Base-by-base conservation (phyloP, 495 filamentous ascomycete genomes). In the Penicillium chermesinum region DNA sequence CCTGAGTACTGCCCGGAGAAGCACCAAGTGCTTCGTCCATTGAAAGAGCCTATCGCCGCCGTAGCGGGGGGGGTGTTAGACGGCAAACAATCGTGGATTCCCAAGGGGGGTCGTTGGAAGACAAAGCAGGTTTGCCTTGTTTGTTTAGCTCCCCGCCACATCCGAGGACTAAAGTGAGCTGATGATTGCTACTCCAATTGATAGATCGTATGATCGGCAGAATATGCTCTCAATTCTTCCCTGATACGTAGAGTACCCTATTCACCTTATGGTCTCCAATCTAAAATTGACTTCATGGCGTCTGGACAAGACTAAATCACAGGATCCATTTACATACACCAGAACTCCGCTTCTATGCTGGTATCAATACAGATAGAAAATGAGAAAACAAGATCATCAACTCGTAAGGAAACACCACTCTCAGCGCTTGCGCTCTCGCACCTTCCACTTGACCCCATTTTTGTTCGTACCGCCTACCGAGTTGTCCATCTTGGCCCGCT, bases 381-480 rank as follows among this genome's bases (percentile, higher is more conserved):
- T 37, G 27, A 35, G 20, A 16, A 44, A 18, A 33, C 35, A 51
- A 22, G 13, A 36, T 59, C 59, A 56, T 62, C 55, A 58, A 59
- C 56, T 61, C 60, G 44, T 58, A 48, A 59, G 38, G 40, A 52
- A 54, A 18, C 25, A 17, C 36, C 38, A 25, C 37, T 14, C 50
- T 76, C 70, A 94, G 59, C 80, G 78, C 76, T 94, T 95, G 55
- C 90, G 75, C 72, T 89, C 85, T 42, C 83, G 70, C 15, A 89
- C 74, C 73, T 93, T 94, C 69, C 85, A 91, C 68, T 86, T 91
- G 61, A 85, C 74, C 12, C 90, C 89, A 21, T 79, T 66, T 69
- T 91, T 93, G 53, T 87, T 93, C 44, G 85, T 73, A 8, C 89
- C 89, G 35, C 86, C 86, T 7, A 88, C 74, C 2, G 79, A 86